Percentiles rank a stretch among this genome's conserved stretches.
Evolutionary conservation across 2,329 filamentous ascomycete species (phyloP).

Genomic region (Cercospora sp.): DNA sequence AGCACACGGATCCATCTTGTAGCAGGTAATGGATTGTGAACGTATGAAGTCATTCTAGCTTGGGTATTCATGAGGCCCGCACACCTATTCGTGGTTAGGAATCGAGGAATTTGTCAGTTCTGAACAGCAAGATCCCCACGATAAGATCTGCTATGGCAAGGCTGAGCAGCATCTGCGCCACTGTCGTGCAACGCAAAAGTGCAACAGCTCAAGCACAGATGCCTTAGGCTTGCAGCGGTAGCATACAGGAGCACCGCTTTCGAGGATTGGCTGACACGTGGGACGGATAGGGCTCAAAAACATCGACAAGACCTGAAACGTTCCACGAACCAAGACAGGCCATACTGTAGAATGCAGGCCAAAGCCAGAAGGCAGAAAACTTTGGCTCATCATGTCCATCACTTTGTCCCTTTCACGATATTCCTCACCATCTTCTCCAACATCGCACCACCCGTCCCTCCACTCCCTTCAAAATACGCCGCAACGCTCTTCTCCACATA

Average conservation of each 20-base stretch:
- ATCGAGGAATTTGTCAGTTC: neutral
- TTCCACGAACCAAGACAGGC: too few relatives aligned
- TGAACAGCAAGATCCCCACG: neutral
- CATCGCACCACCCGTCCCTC: slow-evolving; percentile 51
- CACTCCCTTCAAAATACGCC: slow-evolving; percentile 68
- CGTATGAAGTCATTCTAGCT: neutral
- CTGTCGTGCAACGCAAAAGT: neutral
- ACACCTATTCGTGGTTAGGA: too few relatives aligned
- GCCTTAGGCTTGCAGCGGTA: too few relatives aligned
- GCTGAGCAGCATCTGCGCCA: neutral
- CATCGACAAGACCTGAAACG: too few relatives aligned
- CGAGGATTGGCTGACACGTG: too few relatives aligned
- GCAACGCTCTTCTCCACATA: slow-evolving; percentile 87
- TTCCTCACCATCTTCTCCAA: slow-evolving; percentile 59
- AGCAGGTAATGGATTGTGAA: neutral
- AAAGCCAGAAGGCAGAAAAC: too few relatives aligned
- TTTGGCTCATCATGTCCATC: neutral
- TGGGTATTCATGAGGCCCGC: too few relatives aligned
- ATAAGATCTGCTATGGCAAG: neutral
- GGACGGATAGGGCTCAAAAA: too few relatives aligned
- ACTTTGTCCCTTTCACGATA: slow-evolving; percentile 54
- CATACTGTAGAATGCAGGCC: too few relatives aligned
- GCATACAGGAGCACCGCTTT: too few relatives aligned
- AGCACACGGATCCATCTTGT: neutral
- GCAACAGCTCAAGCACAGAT: neutral